Evolutionary conservation across 805 yeast genomes (phyloP).

Genomic region (Torulaspora franciscae): DNA sequence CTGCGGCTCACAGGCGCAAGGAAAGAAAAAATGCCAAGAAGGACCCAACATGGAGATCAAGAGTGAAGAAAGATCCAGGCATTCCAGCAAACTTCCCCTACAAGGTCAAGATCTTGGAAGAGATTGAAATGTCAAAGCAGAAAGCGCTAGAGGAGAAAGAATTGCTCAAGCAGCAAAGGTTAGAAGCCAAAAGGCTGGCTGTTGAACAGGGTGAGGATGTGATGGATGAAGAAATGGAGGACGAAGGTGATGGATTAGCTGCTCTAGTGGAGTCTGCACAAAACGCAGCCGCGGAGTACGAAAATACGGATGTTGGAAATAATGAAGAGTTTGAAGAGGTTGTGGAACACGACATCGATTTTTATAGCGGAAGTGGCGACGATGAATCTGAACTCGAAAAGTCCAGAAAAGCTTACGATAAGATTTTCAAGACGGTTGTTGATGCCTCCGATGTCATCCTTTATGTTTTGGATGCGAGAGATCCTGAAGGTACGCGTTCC

Average conservation of each 20-base stretch:
- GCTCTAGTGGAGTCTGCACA: slow-evolving; percentile 90
- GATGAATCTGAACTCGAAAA: slow-evolving; percentile 53
- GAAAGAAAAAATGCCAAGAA: slow-evolving; percentile 76
- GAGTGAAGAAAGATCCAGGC: slow-evolving; percentile 81
- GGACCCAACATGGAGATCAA: slow-evolving; percentile 91
- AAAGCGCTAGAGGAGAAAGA: slow-evolving; percentile 52
- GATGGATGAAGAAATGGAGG: slow-evolving; percentile 40
- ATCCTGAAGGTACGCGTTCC: slow-evolving; percentile 93
- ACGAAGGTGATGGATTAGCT: slow-evolving; percentile 55
- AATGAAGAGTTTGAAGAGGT: slow-evolving; percentile 44
- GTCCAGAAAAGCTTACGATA: slow-evolving; percentile 88
- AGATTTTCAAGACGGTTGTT: slow-evolving; percentile 87
- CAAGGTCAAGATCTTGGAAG: slow-evolving; percentile 72
- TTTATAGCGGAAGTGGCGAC: slow-evolving; percentile 42
- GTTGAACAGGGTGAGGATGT: slow-evolving; percentile 38
- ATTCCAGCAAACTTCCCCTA: slow-evolving; percentile 94
- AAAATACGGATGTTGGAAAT: slow-evolving; percentile 52
- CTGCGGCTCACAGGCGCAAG: slow-evolving; percentile 85
- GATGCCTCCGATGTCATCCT: slow-evolving; percentile 87
- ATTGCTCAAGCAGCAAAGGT: slow-evolving; percentile 45
- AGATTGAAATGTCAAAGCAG: slow-evolving; percentile 61
- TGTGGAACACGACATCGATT: slow-evolving; percentile 46
- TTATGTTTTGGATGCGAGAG: slow-evolving; percentile 95
- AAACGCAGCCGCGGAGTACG: slow-evolving; percentile 71
- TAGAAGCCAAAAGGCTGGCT: slow-evolving; percentile 38